Evolutionary conservation across 192 early-diverging fungal species (phyloP).

Genomic region (Rhizoclosmatium globosum): DNA sequence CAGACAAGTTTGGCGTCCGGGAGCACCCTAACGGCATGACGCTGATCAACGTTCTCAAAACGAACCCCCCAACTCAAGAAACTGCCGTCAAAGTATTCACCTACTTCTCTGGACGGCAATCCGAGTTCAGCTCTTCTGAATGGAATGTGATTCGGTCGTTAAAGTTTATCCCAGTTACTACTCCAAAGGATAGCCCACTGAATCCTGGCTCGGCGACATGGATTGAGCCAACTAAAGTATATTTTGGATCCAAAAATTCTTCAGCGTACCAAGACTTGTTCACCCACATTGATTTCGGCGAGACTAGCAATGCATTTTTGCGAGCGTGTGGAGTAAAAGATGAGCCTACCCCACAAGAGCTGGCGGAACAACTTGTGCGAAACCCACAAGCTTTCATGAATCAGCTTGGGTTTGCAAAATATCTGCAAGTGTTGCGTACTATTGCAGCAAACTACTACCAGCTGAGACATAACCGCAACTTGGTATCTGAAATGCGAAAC

Average conservation of each 20-base stretch:
- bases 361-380: slow-evolving; percentile 70
- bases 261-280: slow-evolving; percentile 38
- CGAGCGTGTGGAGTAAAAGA: slow-evolving; percentile 84
- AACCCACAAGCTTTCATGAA: slow-evolving; percentile 66
- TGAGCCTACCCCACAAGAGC: slow-evolving; percentile 77
- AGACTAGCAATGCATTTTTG: slow-evolving; percentile 77
- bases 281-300: slow-evolving; percentile 72
- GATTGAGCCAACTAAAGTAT: slow-evolving; percentile 43
- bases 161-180: slow-evolving; percentile 69
- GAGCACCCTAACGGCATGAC: slow-evolving; percentile 62
- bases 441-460: slow-evolving; percentile 74
- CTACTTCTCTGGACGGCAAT: slow-evolving; percentile 70
- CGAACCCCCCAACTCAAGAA: slow-evolving; percentile 40
- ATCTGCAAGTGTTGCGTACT: slow-evolving; percentile 72
- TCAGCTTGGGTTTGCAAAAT: slow-evolving; percentile 66
- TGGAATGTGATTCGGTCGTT: slow-evolving; percentile 62
- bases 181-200: slow-evolving; percentile 24
- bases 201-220: slow-evolving; percentile 32
- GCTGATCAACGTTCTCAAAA: slow-evolving; percentile 42
- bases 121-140: slow-evolving; percentile 59
- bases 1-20: slow-evolving; percentile 71
- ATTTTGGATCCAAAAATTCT: slow-evolving; percentile 37
- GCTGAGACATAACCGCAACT: slow-evolving; percentile 39
- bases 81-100: slow-evolving; percentile 69
- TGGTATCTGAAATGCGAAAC: slow-evolving; percentile 67